Conservation (phyloP, 805 yeast genomes). For the Scheffersomyces lignosus region DNA sequence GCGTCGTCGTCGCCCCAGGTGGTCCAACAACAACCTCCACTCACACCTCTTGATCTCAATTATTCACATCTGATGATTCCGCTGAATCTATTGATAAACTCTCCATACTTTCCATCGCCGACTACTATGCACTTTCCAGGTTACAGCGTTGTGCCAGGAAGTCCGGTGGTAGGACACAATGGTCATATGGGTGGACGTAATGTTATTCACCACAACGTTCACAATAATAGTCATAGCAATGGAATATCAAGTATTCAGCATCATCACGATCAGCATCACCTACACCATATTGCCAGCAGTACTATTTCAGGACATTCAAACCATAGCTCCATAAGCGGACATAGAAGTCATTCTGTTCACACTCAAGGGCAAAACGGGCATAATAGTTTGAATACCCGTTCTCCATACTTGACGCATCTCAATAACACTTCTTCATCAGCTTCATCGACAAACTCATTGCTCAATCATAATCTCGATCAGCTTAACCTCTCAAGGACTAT, state of each 20-base stretch:
- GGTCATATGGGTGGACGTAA: too few species aligned
- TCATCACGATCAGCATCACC: neutral
- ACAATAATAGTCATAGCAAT: neutral
- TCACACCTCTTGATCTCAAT: conserved; percentile 58
- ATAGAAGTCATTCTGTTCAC: too few species aligned
- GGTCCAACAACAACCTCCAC: conserved; percentile 3
- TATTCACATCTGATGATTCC: conserved; percentile 67
- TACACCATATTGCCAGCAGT: too few species aligned
- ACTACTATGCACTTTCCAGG: conserved; percentile 10
- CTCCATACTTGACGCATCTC: conserved; percentile 7
- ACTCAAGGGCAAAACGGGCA: too few species aligned
- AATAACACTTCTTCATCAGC: conserved; percentile 7
- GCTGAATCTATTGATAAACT: conserved; percentile 56
- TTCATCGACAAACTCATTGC: conserved; percentile 2
- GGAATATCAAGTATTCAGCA: too few species aligned
- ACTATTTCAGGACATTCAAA: too few species aligned
- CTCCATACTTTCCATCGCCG: conserved; percentile 52
- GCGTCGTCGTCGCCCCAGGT: too few species aligned
- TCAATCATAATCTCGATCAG: conserved; percentile 28
- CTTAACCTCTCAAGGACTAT: conserved; percentile 39
- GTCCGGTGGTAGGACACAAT: conserved; percentile 4
- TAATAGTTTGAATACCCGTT: neutral
- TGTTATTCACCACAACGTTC: neutral
- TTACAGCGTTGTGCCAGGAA: conserved; percentile 6
- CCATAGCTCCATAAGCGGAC: too few species aligned